Percentiles rank a stretch among this genome's conserved stretches.
These are phyloP conservation scores for Plasmodium malariae DNA, from an alignment of 169 alveolate species.

Conservation along the genomic window DNA sequence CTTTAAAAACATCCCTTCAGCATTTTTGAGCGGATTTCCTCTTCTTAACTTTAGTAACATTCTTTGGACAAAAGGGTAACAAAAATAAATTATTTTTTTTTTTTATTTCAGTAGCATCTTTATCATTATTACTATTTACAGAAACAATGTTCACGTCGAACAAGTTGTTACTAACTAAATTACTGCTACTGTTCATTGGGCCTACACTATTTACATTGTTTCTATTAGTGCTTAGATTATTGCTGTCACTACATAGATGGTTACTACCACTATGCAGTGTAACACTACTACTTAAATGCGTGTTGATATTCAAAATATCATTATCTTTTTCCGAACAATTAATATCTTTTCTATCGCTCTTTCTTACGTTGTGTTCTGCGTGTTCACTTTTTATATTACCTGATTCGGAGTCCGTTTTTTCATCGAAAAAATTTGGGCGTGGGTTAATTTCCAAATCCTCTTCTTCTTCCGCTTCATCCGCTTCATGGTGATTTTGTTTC, in stretches of 20 bases:
- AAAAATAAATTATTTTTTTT: conserved; percentile 41
- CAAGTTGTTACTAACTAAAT: background rate
- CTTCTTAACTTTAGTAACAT: conserved; percentile 62
- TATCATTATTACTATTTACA: conserved; percentile 6
- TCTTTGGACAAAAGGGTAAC: conserved; percentile 71
- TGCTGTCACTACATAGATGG: background rate
- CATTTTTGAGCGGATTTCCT: conserved; percentile 35
- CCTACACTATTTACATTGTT: background rate
- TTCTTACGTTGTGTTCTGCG: background rate
- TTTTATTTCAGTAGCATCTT: conserved; percentile 4
- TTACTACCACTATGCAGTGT: conserved; percentile 7
- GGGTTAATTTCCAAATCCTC: conserved; percentile 17
- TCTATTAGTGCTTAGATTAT: background rate
- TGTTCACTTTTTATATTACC: conserved; percentile 56
- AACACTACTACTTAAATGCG: conserved; percentile 5
- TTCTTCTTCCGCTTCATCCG: background rate
- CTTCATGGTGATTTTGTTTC: background rate
- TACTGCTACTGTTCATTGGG: background rate
- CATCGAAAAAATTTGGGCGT: conserved; percentile 24
- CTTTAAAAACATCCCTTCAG: conserved; percentile 14
- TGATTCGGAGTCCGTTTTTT: conserved; percentile 47
- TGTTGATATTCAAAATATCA: background rate
- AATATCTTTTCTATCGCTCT: background rate
- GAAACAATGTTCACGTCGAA: background rate
- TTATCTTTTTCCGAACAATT: conserved; percentile 3